phyloP scores from a whole-genome alignment of 2,329 filamentous ascomycete species.

The Cryphonectria japonica region DNA sequence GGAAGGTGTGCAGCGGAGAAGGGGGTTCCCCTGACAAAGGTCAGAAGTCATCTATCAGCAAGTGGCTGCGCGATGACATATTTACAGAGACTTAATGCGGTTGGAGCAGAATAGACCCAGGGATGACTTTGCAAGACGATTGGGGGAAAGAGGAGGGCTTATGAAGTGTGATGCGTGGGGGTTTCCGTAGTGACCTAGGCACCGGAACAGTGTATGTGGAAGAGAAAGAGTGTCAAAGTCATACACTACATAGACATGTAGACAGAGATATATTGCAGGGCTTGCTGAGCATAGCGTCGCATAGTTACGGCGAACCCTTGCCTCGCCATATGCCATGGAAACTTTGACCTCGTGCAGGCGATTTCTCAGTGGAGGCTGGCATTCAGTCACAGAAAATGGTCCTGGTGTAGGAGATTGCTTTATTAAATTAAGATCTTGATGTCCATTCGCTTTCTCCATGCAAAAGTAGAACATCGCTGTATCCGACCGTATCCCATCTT shows the following conservation, averaged over 20 bases:
- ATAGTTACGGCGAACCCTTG: not conserved
- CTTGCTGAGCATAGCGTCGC: not conserved
- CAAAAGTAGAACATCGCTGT: constrained; percentile 24
- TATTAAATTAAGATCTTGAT: constrained; percentile 6
- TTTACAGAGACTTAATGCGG: not conserved
- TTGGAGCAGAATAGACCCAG: not conserved
- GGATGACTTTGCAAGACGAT: not conserved
- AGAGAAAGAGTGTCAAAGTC: not conserved
- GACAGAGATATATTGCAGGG: not conserved
- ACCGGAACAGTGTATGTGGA: not conserved
- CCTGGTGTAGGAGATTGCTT: constrained; percentile 20
- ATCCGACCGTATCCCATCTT: constrained; percentile 4
- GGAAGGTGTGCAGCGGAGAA: not conserved
- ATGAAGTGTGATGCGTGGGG: not conserved
- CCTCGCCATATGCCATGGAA: not conserved
- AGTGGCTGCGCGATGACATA: constrained; percentile 18
- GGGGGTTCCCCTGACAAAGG: not conserved
- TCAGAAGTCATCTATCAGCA: constrained; percentile 12
- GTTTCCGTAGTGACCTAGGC: not conserved
- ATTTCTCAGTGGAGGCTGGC: not conserved
- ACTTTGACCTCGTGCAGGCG: not conserved
- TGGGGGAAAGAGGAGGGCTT: not conserved
- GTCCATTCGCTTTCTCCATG: constrained; percentile 22
- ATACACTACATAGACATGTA: not conserved
- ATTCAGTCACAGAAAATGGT: constrained; percentile 8